These are phyloP conservation scores for Phaseolus coccineus DNA, from an alignment of 331 rosid species.

Conservation along the genomic window DNA sequence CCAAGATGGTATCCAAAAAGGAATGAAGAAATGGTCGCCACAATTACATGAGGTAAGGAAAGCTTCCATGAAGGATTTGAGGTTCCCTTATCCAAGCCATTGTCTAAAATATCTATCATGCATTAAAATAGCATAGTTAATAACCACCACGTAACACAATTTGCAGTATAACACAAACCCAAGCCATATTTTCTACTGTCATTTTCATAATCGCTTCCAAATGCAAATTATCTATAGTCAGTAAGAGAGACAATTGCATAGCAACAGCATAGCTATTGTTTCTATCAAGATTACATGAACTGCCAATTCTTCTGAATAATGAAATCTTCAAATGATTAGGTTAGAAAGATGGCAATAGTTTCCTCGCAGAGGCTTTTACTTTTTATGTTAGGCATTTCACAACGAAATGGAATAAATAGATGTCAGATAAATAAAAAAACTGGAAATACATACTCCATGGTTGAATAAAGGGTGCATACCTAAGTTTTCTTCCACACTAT, in stretches of 20 bases:
- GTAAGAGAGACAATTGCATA: conserved; percentile 4
- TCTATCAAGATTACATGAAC: conserved; percentile 19
- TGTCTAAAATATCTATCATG: conserved; percentile 62
- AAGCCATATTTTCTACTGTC: conserved; percentile 25
- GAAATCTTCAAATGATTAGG: conserved; percentile 26
- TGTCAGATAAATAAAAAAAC: neutral
- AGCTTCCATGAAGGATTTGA: conserved; percentile 87
- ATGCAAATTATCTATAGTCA: conserved; percentile 30
- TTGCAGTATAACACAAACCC: conserved; percentile 18
- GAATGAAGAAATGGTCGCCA: conserved; percentile 81
- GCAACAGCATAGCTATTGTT: conserved; percentile 14
- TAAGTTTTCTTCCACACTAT: conserved; percentile 72
- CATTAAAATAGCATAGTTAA: conserved; percentile 44
- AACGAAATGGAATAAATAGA: conserved; percentile 25
- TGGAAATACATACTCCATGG: conserved; percentile 26
- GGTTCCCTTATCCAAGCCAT: conserved; percentile 55
- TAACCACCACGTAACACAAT: conserved; percentile 23
- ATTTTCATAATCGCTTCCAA: conserved; percentile 31
- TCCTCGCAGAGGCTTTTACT: too few relatives aligned
- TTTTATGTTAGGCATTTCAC: conserved; percentile 10
- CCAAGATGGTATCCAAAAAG: conserved; percentile 95
- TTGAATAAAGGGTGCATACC: conserved; percentile 55
- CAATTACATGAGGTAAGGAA: conserved; percentile 84
- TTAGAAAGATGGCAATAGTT: conserved; percentile 15
- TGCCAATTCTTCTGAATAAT: neutral